These are phyloP conservation scores for Mollisia scopiformis DNA, from an alignment of 2,329 filamentous ascomycete genomes.

Conservation along the genomic window DNA sequence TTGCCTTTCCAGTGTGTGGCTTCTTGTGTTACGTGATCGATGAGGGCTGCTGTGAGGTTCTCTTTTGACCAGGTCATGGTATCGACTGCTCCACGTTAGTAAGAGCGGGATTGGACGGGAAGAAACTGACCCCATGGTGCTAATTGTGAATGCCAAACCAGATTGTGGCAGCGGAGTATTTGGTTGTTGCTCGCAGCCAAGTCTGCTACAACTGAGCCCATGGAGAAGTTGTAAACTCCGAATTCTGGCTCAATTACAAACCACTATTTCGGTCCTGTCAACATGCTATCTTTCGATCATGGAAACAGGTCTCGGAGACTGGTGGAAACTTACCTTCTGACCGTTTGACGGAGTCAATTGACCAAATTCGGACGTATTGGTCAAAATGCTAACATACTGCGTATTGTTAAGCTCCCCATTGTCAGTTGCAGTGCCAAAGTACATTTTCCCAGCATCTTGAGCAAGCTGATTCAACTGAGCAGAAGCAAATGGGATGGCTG, in stretches of 20 bases:
- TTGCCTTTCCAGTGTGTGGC: conserved; percentile 60
- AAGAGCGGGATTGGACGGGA: not conserved
- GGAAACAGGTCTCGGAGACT: not conserved
- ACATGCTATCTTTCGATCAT: not conserved
- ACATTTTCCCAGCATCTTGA: conserved; percentile 55
- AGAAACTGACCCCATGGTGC: conserved; percentile 51
- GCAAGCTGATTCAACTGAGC: conserved; percentile 56
- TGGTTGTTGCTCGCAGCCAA: conserved; percentile 52
- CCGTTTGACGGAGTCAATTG: conserved; percentile 67
- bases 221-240: conserved; percentile 58
- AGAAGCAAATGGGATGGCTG: conserved; percentile 26
- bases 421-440: conserved; percentile 63
- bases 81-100: conserved; percentile 11
- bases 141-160: conserved; percentile 56
- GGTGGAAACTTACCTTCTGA: conserved; percentile 44
- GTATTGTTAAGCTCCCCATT: conserved; percentile 54
- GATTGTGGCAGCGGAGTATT: conserved; percentile 64
- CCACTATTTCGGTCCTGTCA: conserved; percentile 46
- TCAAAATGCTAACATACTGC: conserved; percentile 57
- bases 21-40: conserved; percentile 62
- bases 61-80: conserved; percentile 55
- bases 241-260: conserved; percentile 60
- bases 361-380: conserved; percentile 61
- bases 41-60: conserved; percentile 56
- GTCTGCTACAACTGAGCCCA: conserved; percentile 56